Evolutionary conservation across 2,329 filamentous ascomycete species (phyloP).

Genomic region (Cadophora malorum): DNA sequence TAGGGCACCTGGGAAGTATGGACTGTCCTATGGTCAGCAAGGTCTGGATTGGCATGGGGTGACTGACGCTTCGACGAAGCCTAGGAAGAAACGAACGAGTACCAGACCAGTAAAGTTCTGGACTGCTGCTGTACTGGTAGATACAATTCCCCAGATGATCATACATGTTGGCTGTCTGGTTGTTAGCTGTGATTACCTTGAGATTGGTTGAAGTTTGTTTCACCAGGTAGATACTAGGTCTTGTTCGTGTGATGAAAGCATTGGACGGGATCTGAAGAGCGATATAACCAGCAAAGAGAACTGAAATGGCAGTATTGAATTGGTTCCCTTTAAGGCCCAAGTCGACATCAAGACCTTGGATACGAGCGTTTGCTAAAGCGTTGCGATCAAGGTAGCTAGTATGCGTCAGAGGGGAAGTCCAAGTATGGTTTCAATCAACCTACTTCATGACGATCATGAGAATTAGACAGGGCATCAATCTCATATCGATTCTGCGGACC

Average conservation of each 20-base stretch:
- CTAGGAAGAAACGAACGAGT: slow-evolving; percentile 44
- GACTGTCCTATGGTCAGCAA: slow-evolving; percentile 9
- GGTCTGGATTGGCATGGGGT: neutral
- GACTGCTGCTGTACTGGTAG: slow-evolving; percentile 53
- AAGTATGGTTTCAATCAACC: neutral
- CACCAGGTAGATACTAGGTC: slow-evolving; percentile 42
- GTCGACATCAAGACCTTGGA: slow-evolving; percentile 23
- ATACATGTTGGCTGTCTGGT: slow-evolving; percentile 23
- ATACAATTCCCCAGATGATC: slow-evolving; percentile 42
- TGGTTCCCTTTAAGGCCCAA: slow-evolving; percentile 47
- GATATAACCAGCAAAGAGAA: slow-evolving; percentile 44
- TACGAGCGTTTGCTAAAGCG: slow-evolving; percentile 33
- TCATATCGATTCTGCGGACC: slow-evolving; percentile 32
- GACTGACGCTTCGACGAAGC: slow-evolving; percentile 47
- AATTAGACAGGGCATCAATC: slow-evolving; percentile 34
- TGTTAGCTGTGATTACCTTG: slow-evolving; percentile 41
- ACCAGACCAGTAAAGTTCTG: slow-evolving; percentile 39
- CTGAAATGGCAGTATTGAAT: slow-evolving; percentile 43
- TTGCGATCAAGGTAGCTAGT: slow-evolving; percentile 46
- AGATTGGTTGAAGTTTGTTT: slow-evolving; percentile 19
- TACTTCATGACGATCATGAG: slow-evolving; percentile 35
- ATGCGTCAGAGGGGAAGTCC: neutral
- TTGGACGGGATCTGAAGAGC: slow-evolving; percentile 49
- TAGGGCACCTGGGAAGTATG: slow-evolving; percentile 51
- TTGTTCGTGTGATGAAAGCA: slow-evolving; percentile 46